These are phyloP conservation scores for Fraxinus americana DNA, from an alignment of 257 asterid species.

Conservation along the genomic window DNA sequence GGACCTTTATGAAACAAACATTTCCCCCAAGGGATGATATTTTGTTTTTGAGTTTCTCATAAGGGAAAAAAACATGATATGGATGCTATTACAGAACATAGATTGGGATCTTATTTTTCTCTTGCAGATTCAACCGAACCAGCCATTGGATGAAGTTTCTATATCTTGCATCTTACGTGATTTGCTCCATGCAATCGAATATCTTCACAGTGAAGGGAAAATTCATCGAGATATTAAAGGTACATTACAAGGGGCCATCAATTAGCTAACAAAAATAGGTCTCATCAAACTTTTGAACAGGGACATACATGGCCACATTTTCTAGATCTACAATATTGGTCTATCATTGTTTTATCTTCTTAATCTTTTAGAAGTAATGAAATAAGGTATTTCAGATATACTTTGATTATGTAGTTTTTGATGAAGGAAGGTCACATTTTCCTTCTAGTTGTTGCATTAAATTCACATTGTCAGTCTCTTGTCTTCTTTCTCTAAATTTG, in stretches of 20 bases:
- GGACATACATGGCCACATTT: background rate
- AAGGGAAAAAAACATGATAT: background rate
- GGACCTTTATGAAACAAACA: background rate
- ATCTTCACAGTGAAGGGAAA: conserved; percentile 97
- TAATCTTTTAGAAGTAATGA: conserved; percentile 9
- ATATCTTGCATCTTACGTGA: conserved; percentile 94
- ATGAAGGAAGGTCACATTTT: conserved; percentile 15
- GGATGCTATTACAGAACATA: background rate
- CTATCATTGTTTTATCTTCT: conserved; percentile 10
- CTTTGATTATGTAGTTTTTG: conserved; percentile 9
- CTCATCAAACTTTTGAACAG: conserved; percentile 4
- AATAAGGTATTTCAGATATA: conserved; percentile 12
- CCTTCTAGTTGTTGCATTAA: conserved; percentile 23
- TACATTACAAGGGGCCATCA: conserved; percentile 29
- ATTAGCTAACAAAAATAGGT: conserved; percentile 12
- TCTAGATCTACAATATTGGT: background rate
- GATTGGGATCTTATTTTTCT: conserved; percentile 20
- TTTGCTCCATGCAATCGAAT: conserved; percentile 93
- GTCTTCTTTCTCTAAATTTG: background rate
- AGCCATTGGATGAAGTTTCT: conserved; percentile 93
- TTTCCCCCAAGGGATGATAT: background rate
- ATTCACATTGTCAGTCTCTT: background rate
- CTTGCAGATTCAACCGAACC: conserved; percentile 92
- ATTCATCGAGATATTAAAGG: conserved; percentile 99
- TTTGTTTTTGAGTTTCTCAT: background rate